Evolutionary conservation across 1,284 basidiomycete genomes (phyloP).

Genomic region (Papiliotrema nemorosa): DNA sequence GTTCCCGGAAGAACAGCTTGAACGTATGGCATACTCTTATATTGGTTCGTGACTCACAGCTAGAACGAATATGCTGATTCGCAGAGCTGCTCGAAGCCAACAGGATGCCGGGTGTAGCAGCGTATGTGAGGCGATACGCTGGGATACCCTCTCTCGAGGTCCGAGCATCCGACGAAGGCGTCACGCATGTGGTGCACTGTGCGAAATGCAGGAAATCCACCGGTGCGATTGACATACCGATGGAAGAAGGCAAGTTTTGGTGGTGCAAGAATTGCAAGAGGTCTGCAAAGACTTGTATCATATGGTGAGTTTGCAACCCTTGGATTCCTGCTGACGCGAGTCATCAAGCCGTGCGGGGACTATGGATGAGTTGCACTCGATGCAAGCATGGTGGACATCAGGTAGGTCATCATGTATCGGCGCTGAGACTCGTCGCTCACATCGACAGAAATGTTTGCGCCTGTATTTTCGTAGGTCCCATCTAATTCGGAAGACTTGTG

Average conservation of each 20-base stretch:
- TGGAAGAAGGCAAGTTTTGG: conserved; percentile 39
- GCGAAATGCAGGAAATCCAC: conserved; percentile 36
- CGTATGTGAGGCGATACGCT: conserved; percentile 33
- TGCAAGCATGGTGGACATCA: conserved; percentile 45
- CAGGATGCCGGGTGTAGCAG: conserved; percentile 24
- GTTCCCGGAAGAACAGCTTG: conserved; percentile 30
- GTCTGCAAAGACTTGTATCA: conserved; percentile 30
- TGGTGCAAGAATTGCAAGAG: conserved; percentile 37
- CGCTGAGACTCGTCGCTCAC: neutral
- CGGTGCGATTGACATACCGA: conserved; percentile 38
- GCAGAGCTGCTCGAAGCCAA: conserved; percentile 36
- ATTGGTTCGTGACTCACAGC: conserved; percentile 25
- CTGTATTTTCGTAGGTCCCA: conserved; percentile 28
- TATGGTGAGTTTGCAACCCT: conserved; percentile 28
- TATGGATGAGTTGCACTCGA: conserved; percentile 39
- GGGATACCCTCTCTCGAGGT: conserved; percentile 26
- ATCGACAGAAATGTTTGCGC: conserved; percentile 29
- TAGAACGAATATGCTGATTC: neutral
- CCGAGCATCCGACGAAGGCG: conserved; percentile 27
- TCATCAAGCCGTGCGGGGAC: conserved; percentile 30
- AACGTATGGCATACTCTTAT: conserved; percentile 36
- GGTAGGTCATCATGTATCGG: conserved; percentile 6
- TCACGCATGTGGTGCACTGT: conserved; percentile 39
- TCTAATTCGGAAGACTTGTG: conserved; percentile 4
- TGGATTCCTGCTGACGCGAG: conserved; percentile 8